Base-by-base conservation (phyloP, 768 basidiomycete species). In the Auriculariales sp. region DNA sequence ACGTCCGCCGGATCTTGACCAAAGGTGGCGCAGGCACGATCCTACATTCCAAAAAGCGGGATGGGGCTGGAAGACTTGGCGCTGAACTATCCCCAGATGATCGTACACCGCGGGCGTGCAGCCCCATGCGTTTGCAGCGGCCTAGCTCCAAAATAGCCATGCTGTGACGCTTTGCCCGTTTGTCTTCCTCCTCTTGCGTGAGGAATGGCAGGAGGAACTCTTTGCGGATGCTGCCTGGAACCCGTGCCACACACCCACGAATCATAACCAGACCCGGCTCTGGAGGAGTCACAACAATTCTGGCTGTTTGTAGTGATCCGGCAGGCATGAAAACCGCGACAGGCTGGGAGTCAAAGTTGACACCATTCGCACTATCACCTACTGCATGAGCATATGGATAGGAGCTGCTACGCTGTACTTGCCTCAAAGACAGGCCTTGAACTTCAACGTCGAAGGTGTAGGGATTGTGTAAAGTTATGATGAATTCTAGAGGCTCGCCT, bases 381-480 rank as follows among this genome's bases (percentile, higher is more conserved):
- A 47, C 47, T 10, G 15, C 44, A 55, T 55, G n/a, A 55, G 49
- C 28, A 34, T 35, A 54, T 39, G 29, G 25, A 46, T 49, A 48
- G 39, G 29, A 32, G 31, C 14, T 28, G 29, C 11, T 35, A 17
- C 28, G 17, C 12, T 27, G 31, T 2, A 48, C 65, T 54, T 53
- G 91, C 93, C 91, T 89, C 14, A 97, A 66, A 3, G 78, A 76
- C 31, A 98, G 61, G 56, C 78, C 80, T 51, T 88, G 80, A 15
- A 98, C 64, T 54, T 97, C 91, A 11, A 99, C 70, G 53, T 93
- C 89, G 62, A 98, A 94, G 3, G 88, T 76, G 62, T 83, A 94
- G 1, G 91, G 89, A 62, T 99, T 99, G 50, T 79, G 78, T n/a
- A 99, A 65, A 19, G 83, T 81, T 39, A 98, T 69, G 6, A 80